phyloP scores from a whole-genome alignment of 1,284 basidiomycete species.

The Microbotryum lychnidis-dioicae region DNA sequence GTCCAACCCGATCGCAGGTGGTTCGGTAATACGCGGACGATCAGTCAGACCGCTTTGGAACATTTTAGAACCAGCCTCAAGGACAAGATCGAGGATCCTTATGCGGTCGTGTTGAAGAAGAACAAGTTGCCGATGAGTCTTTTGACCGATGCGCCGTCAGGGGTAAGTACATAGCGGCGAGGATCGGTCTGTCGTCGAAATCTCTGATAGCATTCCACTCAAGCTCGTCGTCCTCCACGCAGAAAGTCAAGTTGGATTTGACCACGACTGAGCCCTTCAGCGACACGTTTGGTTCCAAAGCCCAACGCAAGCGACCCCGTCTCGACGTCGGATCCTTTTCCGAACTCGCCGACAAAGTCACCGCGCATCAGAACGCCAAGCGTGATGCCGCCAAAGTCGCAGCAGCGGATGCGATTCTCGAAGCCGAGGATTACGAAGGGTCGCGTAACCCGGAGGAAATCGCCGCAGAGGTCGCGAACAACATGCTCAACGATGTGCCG shows the following conservation, averaged over 20 bases:
- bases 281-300: constrained; percentile 88
- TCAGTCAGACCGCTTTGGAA: constrained; percentile 89
- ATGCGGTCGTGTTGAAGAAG: constrained; percentile 78
- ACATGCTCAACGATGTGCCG: constrained; percentile 31
- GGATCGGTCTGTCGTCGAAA: not conserved
- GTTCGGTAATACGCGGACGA: constrained; percentile 98
- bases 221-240: not conserved
- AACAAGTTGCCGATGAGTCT: constrained; percentile 94
- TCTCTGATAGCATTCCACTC: not conserved
- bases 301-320: constrained; percentile 78
- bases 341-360: constrained; percentile 56
- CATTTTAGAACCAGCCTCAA: constrained; percentile 83
- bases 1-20: constrained; percentile 88
- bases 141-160: constrained; percentile 53
- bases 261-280: constrained; percentile 86
- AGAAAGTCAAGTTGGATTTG: constrained; percentile 49
- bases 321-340: constrained; percentile 78
- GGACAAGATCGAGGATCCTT: constrained; percentile 79
- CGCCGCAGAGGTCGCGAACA: constrained; percentile 26
- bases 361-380: constrained; percentile 16
- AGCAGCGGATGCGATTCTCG: constrained; percentile 17
- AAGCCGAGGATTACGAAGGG: constrained; percentile 31
- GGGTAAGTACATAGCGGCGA: constrained; percentile 2
- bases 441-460: constrained; percentile 28
- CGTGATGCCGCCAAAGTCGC: constrained; percentile 3